A percentile compares a stretch with the other conserved stretches of the same genome.
phyloP scores from a whole-genome alignment of 768 basidiomycete genomes.

The Podaxis pistillaris region DNA sequence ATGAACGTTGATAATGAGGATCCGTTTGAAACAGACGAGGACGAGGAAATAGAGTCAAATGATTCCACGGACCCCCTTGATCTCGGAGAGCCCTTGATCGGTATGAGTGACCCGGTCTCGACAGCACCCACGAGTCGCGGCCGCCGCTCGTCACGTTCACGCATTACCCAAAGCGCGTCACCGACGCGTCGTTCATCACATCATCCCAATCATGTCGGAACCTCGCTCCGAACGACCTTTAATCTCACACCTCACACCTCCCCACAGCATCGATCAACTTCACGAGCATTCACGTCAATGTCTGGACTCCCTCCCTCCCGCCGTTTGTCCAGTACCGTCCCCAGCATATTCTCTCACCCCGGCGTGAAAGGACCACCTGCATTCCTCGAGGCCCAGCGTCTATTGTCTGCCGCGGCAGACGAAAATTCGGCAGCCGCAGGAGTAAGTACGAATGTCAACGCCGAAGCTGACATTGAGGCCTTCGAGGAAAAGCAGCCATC shows the following conservation, averaged over 20 bases:
- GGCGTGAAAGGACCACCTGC: slow-evolving; percentile 80
- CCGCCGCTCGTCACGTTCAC: slow-evolving; percentile 8
- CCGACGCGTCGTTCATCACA: slow-evolving; percentile 24
- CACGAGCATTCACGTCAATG: slow-evolving; percentile 9
- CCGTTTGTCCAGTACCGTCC: slow-evolving; percentile 56
- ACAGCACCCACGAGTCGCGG: slow-evolving; percentile 7
- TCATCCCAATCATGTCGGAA: slow-evolving; percentile 27
- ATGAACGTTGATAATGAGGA: slow-evolving; percentile 94
- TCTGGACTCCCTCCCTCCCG: slow-evolving; percentile 29
- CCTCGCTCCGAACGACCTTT: slow-evolving; percentile 26
- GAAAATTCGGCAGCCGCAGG: slow-evolving; percentile 24
- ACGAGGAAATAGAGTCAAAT: slow-evolving; percentile 13
- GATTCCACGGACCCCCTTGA: slow-evolving; percentile 36
- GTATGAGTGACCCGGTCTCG: background rate
- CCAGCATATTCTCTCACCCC: slow-evolving; percentile 80
- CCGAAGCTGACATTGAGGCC: slow-evolving; percentile 41
- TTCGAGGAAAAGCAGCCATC: slow-evolving; percentile 58
- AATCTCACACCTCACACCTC: slow-evolving; percentile 34
- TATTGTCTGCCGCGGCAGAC: slow-evolving; percentile 43
- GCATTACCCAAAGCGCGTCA: slow-evolving; percentile 13
- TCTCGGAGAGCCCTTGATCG: slow-evolving; percentile 24
- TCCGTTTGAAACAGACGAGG: slow-evolving; percentile 60
- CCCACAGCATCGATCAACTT: slow-evolving; percentile 18
- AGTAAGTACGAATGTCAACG: slow-evolving; percentile 35
- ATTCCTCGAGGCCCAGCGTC: slow-evolving; percentile 69